Base-by-base conservation (phyloP, 371 early-diverging fungal species). In the Batrachochytrium dendrobatidis region DNA sequence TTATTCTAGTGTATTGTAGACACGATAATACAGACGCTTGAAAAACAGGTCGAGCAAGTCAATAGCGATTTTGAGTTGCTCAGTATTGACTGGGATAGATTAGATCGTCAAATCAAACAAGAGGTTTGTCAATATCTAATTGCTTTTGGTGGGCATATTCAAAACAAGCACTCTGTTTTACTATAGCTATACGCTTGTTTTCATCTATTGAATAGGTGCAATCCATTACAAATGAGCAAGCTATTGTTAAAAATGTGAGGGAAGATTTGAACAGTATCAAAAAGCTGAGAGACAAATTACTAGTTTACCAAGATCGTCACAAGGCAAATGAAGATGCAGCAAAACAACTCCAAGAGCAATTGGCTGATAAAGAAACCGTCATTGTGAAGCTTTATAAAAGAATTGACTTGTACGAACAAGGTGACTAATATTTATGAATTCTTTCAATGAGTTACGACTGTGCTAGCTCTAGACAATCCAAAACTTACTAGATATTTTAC, bases 41-140 rank as follows among this genome's bases (percentile, higher is more conserved):
- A 64, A 26, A 51, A 53, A 10, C 60, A 68, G 49, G 59, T 79
- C 15, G 59, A 61, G 26, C 66, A 72, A 32, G 30, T 71, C 6
- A 56, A 70, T 30, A 49, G 54, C 6, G 79, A 79, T 54, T 74
- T 79, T 59, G 75, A 74, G 60, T 55, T 75, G 22, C 67, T 79
- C 10, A 65, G 67, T 26, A 20, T 68, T 17, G 79, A 79, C 55
- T 79, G 77, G 77, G 71, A 75, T 34, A 26, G 63, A 51, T 39
- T 76, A 15, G 73, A 74, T 39, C 53, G 58, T 44, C 59, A 3
- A 25, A 39, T 3, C 7, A 44, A 48, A 52, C n/a, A n/a, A n/a
- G n/a, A n/a, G n/a, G n/a, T n/a, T n/a, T n/a, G n/a, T n/a, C n/a
- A n/a, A n/a, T n/a, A n/a, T n/a, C n/a, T n/a, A n/a, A n/a, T n/a